Conservation (phyloP, 768 basidiomycete genomes). For the Clavulina sp. region DNA sequence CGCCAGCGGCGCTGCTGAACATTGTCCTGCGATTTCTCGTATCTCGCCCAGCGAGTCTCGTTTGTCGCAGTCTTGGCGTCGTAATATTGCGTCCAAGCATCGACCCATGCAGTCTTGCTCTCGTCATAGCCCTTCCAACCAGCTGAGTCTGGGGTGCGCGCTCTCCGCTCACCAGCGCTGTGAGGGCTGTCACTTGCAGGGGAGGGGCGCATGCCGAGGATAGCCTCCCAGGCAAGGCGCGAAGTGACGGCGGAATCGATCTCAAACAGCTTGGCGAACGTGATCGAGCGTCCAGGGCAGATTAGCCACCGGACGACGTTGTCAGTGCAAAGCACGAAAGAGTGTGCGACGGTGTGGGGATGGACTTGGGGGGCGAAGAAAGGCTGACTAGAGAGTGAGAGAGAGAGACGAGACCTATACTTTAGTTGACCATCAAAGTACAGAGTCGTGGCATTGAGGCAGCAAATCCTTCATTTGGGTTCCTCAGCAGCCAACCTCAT, state of each 20-base stretch:
- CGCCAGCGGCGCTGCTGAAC: background rate
- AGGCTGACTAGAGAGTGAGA: too few species aligned
- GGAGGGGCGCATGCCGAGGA: background rate
- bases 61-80: slow-evolving; percentile 1
- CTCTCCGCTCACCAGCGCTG: background rate
- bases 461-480: too few species aligned
- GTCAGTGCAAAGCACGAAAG: too few species aligned
- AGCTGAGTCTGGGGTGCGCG: background rate
- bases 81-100: slow-evolving; percentile 6
- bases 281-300: background rate
- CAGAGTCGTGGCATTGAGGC: too few species aligned
- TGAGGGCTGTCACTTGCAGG: background rate
- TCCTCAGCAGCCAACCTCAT: too few species aligned
- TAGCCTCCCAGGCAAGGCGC: background rate
- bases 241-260: too few species aligned
- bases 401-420: too few species aligned
- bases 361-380: too few species aligned
- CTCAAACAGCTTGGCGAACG: too few species aligned
- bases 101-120: slow-evolving; percentile 1
- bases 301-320: background rate
- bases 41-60: slow-evolving; percentile 3
- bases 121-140: slow-evolving; percentile 6
- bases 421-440: too few species aligned
- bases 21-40: slow-evolving; percentile 3
- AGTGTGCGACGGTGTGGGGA: too few species aligned